These are phyloP conservation scores for Asterochloris erici DNA, from an alignment of 139 green algal genomes.

Conservation along the genomic window DNA sequence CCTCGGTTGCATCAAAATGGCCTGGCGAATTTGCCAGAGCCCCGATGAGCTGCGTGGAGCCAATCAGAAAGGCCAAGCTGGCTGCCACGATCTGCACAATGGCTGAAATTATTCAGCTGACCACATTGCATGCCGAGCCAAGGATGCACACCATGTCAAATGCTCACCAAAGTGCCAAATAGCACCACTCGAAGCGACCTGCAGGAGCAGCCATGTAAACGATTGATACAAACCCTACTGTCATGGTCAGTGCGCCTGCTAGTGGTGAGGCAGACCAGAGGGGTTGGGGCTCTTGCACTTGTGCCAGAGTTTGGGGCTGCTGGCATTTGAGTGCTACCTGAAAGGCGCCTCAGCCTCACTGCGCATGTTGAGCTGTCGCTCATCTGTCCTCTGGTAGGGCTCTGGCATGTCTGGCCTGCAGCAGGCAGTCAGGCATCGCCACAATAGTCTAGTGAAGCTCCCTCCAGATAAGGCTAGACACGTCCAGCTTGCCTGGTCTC, in stretches of 20 bases:
- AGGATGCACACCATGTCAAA: no score
- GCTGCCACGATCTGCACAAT: constrained; percentile 48
- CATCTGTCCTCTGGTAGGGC: neutral
- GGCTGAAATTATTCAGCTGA: no score
- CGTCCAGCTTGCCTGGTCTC: no score
- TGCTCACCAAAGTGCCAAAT: constrained; percentile 31
- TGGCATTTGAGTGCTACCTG: constrained; percentile 9
- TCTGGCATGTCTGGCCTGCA: no score
- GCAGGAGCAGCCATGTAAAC: neutral
- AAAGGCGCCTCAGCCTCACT: constrained; percentile 67
- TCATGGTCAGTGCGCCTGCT: no score
- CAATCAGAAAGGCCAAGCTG: constrained; percentile 54
- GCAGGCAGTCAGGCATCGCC: no score
- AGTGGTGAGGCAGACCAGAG: no score
- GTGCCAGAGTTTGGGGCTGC: neutral
- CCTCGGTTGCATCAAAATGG: constrained; percentile 51
- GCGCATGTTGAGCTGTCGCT: constrained; percentile 40
- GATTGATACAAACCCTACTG: no score
- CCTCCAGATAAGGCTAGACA: no score
- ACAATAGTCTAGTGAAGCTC: no score
- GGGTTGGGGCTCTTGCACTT: no score
- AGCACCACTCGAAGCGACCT: constrained; percentile 63
- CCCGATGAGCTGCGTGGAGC: constrained; percentile 52
- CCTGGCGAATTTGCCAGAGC: constrained; percentile 47
- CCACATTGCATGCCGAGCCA: no score